phyloP scores from a whole-genome alignment of 2,329 filamentous ascomycete species.

The Exophiala bonariae region DNA sequence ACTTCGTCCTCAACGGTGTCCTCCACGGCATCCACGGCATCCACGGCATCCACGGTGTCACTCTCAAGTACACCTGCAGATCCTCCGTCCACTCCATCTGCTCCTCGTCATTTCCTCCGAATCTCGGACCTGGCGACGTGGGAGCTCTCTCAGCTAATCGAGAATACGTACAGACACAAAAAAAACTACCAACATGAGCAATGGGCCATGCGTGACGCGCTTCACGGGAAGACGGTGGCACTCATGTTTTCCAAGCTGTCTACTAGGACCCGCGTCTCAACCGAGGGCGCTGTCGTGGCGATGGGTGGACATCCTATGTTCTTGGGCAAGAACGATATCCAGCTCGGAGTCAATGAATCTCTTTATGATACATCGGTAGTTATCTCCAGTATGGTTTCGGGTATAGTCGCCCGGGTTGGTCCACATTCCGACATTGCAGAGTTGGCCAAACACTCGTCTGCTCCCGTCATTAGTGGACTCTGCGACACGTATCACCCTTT shows the following conservation, averaged over 20 bases:
- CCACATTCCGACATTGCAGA: constrained; percentile 72
- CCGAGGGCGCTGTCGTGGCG: constrained; percentile 83
- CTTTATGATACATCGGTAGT: constrained; percentile 90
- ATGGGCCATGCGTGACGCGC: constrained; percentile 53
- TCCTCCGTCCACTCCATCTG: constrained; percentile 60
- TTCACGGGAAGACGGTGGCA: constrained; percentile 79
- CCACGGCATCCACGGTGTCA: no score
- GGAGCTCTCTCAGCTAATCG: constrained; percentile 79
- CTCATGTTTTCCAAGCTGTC: constrained; percentile 97
- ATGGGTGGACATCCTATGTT: constrained; percentile 97
- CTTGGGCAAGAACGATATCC: constrained; percentile 91
- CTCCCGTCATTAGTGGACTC: constrained; percentile 83
- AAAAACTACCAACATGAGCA: constrained; percentile 69
- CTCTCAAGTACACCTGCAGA: no score
- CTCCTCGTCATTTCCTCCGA: constrained; percentile 88
- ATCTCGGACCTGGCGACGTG: constrained; percentile 79
- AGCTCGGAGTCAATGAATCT: constrained; percentile 90
- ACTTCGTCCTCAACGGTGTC: neutral
- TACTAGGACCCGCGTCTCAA: constrained; percentile 89
- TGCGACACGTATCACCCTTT: constrained; percentile 91
- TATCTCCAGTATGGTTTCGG: constrained; percentile 89
- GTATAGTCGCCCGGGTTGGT: constrained; percentile 77
- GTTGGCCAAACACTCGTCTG: constrained; percentile 70
- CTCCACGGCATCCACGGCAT: no score
- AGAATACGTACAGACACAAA: constrained; percentile 79